These are phyloP conservation scores for Geum urbanum DNA, from an alignment of 306 rosid genomes.

Conservation along the genomic window DNA sequence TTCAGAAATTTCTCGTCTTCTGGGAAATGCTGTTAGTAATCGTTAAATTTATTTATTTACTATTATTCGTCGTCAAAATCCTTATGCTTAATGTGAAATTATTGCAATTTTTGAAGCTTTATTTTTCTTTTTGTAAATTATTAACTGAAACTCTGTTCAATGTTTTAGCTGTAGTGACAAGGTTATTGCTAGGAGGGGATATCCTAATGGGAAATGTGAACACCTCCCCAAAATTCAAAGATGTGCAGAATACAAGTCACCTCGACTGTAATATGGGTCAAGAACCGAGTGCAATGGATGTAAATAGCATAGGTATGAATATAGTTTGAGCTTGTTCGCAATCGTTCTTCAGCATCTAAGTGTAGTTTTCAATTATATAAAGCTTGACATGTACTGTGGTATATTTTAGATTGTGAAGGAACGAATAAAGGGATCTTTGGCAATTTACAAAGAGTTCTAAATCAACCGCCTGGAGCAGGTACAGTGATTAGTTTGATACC, in stretches of 20 bases:
- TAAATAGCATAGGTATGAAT: slow-evolving; percentile 31
- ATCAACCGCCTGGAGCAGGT: slow-evolving; percentile 40
- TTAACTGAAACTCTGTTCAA: not conserved
- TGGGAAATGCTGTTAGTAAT: not conserved
- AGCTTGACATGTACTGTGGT: slow-evolving; percentile 1
- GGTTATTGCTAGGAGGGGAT: slow-evolving; percentile 34
- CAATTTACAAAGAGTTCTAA: slow-evolving; percentile 33
- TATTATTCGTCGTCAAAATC: not conserved
- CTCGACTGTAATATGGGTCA: not conserved
- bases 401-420: slow-evolving; percentile 35
- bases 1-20: not conserved
- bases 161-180: slow-evolving; percentile 43
- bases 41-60: not conserved
- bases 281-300: slow-evolving; percentile 32
- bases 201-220: slow-evolving; percentile 31
- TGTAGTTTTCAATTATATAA: not conserved
- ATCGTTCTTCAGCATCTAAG: not conserved
- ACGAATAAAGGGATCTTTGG: slow-evolving; percentile 40
- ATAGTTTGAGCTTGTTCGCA: not conserved
- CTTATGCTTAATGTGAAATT: not conserved
- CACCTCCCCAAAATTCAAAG: slow-evolving; percentile 32
- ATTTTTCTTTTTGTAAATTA: not conserved
- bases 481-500: slow-evolving; percentile 38
- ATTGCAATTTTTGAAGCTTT: not conserved
- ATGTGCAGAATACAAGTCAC: slow-evolving; percentile 1